Base-by-base conservation (phyloP, 1,139 yeast species). In the Yamadazyma sp. region DNA sequence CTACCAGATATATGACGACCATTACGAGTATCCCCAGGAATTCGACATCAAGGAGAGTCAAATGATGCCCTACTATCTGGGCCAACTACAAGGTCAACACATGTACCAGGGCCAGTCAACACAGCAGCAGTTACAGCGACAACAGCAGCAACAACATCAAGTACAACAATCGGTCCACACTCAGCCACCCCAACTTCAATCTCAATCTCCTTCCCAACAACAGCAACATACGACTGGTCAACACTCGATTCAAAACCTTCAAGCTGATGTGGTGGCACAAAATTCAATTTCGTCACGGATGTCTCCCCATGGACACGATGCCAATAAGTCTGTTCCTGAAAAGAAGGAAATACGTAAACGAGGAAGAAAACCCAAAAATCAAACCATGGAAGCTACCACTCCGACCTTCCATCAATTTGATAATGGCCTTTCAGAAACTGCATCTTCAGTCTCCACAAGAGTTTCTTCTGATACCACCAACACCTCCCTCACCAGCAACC, bases 301-400 rank as follows among this genome's bases (percentile, higher is more conserved):
- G 22, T 16, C 32, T n/a, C 37, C 37, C 9, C 37, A 15, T 11
- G 20, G 21, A 8, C 16, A 27, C n/a, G 9, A 26, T 16, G 17
- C 22, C 14, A 10, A 4, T 7, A 27, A 21, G 21, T 4, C 20
- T 6, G 27, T 6, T 2, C 28, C 29, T 9, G 35, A 33, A 9
- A 30, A 30, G n/a, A 31, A 33, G 12, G 31, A 34, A 11, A 35
- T 41, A 13, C 34, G 39, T 13, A 43, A 43, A 32, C 27, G 47
- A 35, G 44, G 47, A 6, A 35, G 44, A 32, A 39, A 35, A 17
- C 44, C 47, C 6, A 43, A 43, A 22, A 41, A 41, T 27, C 44
- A 41, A 34, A 21, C 37, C 7, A 25, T 31, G 11, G 43, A 37
- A 20, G 44, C 44, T 3, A 37, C 47, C 11, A 41, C 41, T 18